phyloP scores from a whole-genome alignment of 208 protist species.

The Acanthamoeba culbertsoni region DNA sequence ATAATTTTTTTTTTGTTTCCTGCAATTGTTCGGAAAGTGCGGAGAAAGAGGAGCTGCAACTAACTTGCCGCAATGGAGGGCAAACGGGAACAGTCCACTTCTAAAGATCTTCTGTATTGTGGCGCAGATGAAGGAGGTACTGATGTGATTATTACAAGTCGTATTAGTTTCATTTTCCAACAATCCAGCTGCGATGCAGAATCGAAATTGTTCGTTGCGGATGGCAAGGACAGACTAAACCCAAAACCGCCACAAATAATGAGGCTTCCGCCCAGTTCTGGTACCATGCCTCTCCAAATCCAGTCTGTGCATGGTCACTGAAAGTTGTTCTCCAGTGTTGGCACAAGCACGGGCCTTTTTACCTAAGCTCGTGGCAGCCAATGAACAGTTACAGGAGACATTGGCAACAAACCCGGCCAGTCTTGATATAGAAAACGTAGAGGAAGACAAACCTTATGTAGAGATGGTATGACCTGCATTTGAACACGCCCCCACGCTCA shows the following conservation, averaged over 20 bases:
- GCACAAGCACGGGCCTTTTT: not conserved
- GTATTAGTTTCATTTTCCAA: not conserved
- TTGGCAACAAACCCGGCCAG: not conserved
- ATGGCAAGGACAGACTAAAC: conserved; percentile 57
- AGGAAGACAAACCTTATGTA: conserved; percentile 39
- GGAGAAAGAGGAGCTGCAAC: too few relatives aligned
- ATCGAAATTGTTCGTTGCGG: conserved; percentile 42
- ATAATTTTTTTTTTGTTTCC: not conserved
- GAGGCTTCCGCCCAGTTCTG: not conserved
- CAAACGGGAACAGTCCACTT: not conserved
- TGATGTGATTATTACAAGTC: not conserved
- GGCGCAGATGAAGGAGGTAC: not conserved
- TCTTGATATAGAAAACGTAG: conserved; percentile 49
- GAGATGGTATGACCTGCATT: conserved; percentile 30
- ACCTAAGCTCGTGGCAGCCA: not conserved
- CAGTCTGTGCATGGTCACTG: not conserved
- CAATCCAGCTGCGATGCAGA: not conserved
- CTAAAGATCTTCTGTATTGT: conserved; percentile 14
- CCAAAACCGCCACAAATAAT: conserved; percentile 52
- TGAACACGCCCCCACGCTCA: too few relatives aligned
- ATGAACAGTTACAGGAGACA: not conserved
- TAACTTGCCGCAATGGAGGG: too few relatives aligned
- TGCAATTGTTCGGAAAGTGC: not conserved
- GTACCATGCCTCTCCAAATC: not conserved
- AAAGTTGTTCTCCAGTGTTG: not conserved